These are phyloP conservation scores for Chrysosphaeria jannelii DNA, from an alignment of 2,329 filamentous ascomycete species.

Conservation along the genomic window DNA sequence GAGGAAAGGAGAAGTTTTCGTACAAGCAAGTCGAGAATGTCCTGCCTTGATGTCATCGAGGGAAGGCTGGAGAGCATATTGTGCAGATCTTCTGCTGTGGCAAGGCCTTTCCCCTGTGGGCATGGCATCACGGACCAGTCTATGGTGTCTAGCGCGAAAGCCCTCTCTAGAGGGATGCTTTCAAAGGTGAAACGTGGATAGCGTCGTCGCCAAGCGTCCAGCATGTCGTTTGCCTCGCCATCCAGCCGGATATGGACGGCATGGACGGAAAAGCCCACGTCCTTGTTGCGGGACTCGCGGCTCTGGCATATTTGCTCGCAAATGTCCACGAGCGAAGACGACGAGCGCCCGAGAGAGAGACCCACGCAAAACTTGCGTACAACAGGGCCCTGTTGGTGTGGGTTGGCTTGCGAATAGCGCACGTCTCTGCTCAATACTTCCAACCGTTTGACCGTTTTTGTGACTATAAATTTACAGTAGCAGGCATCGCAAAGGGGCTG, in stretches of 20 bases:
- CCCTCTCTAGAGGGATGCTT: slow-evolving; percentile 29
- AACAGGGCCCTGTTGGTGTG: slow-evolving; percentile 6
- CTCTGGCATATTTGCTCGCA: slow-evolving; percentile 37
- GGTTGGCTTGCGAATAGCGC: slow-evolving; percentile 1
- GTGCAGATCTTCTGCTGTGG: slow-evolving; percentile 16
- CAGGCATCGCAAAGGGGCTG: slow-evolving; percentile 41
- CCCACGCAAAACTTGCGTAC: slow-evolving; percentile 34
- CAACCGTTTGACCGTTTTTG: slow-evolving; percentile 51
- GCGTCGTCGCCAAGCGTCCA: slow-evolving; percentile 20
- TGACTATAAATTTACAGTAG: slow-evolving; percentile 46
- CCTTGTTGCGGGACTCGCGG: slow-evolving; percentile 31
- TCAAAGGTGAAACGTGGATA: slow-evolving; percentile 40
- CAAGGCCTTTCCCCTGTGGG: too few relatives aligned
- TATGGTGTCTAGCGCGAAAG: slow-evolving; percentile 19
- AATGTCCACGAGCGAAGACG: slow-evolving; percentile 44
- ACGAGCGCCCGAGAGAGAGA: slow-evolving; percentile 59
- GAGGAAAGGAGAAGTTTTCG: slow-evolving; percentile 39
- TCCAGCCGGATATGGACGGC: slow-evolving; percentile 22
- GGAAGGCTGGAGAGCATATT: slow-evolving; percentile 27
- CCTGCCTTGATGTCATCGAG: slow-evolving; percentile 45
- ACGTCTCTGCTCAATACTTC: slow-evolving; percentile 19
- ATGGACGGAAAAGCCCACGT: slow-evolving; percentile 35
- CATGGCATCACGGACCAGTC: too few relatives aligned
- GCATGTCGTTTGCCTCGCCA: slow-evolving; percentile 9
- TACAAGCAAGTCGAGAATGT: slow-evolving; percentile 40